Evolutionary conservation across 106 monocot genomes (phyloP), one percentile per base, ranked within the genome.

Genomic region (Acanthochlamys bracteata): DNA sequence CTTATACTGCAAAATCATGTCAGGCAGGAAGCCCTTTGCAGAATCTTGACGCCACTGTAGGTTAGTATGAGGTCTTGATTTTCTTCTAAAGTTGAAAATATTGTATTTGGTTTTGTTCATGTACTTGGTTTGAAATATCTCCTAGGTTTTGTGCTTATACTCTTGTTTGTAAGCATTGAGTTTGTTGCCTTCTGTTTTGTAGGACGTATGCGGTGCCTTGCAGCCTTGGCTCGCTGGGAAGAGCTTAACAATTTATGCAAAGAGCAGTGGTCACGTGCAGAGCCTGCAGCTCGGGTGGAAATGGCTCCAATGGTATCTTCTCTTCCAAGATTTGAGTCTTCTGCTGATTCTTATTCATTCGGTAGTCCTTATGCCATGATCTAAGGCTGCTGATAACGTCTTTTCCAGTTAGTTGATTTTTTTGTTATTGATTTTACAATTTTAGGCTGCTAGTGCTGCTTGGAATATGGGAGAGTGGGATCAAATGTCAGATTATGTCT

Each of bases 401-500:
- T n/a, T n/a, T n/a, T n/a, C n/a, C n/a, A n/a, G n/a, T n/a, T n/a
- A n/a, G n/a, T n/a, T n/a, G n/a, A n/a, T n/a, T 20, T 39, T 24
- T 39, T 67, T 20, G 19, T 42, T 45, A 58, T 53, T 25, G 15
- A 25, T 40, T 33, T 42, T 0, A 7, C 47, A 33, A 66, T 70
- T 64, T 25, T 74, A 98, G 98, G 98, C 98, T 80, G 98, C 98
- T 70, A 82, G 33, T 81, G 88, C 92, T 79, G 92, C 98, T 42
- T 98, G 98, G 98, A 88, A 89, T 62, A 92, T 98, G 98, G 98
- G 98, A 41, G 98, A 98, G 61, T 98, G 98, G 98, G 88, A 98
- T 79, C 98, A 98, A 47, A 98, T 98, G 98, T 67, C 88, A 46
- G 98, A 98, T 71, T 98, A 98, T 81, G 98, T 98, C 71, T 86